These are phyloP conservation scores for Tulasnella sp. DNA, from an alignment of 768 basidiomycete species.

Conservation along the genomic window DNA sequence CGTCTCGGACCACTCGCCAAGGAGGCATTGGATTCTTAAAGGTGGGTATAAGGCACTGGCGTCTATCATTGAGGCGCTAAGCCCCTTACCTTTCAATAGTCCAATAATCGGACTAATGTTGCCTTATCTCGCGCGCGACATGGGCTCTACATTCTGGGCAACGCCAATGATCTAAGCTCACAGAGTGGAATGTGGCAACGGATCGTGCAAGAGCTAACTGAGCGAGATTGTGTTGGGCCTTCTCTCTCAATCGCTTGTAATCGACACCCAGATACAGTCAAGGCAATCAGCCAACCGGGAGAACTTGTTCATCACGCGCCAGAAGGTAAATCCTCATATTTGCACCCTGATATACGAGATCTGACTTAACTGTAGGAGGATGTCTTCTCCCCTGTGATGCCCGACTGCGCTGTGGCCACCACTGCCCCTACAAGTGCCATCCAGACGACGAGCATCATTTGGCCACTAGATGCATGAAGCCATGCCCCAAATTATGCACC, in stretches of 20 bases:
- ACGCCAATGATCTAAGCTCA: constrained; percentile 41
- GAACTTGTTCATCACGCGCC: constrained; percentile 41
- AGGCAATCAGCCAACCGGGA: constrained; percentile 40
- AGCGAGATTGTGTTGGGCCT: constrained; percentile 36
- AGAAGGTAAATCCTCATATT: constrained; percentile 44
- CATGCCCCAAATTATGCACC: constrained; percentile 42
- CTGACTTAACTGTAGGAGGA: constrained; percentile 38
- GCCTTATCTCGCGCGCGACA: constrained; percentile 64
- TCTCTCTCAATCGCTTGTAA: constrained; percentile 48
- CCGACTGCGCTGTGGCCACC: constrained; percentile 49
- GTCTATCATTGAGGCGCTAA: neutral
- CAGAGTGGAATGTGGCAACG: constrained; percentile 44
- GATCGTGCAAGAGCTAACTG: constrained; percentile 47
- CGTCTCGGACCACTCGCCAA: constrained; percentile 6
- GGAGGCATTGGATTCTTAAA: constrained; percentile 59
- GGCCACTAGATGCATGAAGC: constrained; percentile 35
- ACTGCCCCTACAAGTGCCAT: too few relatives aligned
- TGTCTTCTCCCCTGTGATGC: constrained; percentile 46
- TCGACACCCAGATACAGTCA: constrained; percentile 34
- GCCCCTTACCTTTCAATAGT: constrained; percentile 27
- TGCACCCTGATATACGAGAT: too few relatives aligned
- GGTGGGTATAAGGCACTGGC: constrained; percentile 28
- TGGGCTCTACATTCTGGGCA: constrained; percentile 63
- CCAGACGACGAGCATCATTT: constrained; percentile 44
- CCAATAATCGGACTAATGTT: constrained; percentile 48